phyloP scores from a whole-genome alignment of 805 yeast species.

The Pichia nakasei region DNA sequence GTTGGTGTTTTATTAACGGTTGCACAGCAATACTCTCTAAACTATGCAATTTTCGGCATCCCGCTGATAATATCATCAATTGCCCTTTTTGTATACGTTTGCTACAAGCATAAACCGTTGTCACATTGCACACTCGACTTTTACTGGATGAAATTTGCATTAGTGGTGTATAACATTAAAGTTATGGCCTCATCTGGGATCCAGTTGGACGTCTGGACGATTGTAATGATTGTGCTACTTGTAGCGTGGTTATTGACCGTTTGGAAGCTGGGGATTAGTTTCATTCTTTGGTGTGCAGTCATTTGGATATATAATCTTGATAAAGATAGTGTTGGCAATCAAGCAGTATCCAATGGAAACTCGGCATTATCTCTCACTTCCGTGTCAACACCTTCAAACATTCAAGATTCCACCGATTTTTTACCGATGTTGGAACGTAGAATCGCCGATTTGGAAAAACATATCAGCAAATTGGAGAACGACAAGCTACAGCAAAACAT shows the following conservation, averaged over 20 bases:
- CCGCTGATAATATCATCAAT: too few relatives aligned
- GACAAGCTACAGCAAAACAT: slow-evolving; percentile 11
- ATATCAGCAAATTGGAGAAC: slow-evolving; percentile 4
- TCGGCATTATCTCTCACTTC: too few relatives aligned
- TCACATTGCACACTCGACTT: not conserved
- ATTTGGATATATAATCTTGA: slow-evolving; percentile 12
- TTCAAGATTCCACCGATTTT: not conserved
- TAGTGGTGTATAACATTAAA: not conserved
- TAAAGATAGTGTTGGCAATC: not conserved
- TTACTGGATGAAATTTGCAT: not conserved
- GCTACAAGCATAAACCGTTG: too few relatives aligned
- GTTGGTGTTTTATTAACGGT: too few relatives aligned
- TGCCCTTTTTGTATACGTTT: too few relatives aligned
- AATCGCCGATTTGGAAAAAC: slow-evolving; percentile 2
- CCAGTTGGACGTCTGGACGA: slow-evolving; percentile 8
- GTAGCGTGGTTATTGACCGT: slow-evolving; percentile 9
- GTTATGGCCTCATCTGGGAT: not conserved
- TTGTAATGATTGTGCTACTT: slow-evolving; percentile 3
- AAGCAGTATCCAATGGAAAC: not conserved
- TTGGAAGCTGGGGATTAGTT: slow-evolving; percentile 5
- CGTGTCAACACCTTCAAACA: too few relatives aligned
- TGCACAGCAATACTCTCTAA: too few relatives aligned
- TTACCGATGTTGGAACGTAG: not conserved
- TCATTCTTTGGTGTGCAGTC: slow-evolving; percentile 8
- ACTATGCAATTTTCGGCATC: too few relatives aligned